Evolutionary conservation across 495 filamentous ascomycete species (phyloP).

Genomic region (Aspergillus coremiiformis): DNA sequence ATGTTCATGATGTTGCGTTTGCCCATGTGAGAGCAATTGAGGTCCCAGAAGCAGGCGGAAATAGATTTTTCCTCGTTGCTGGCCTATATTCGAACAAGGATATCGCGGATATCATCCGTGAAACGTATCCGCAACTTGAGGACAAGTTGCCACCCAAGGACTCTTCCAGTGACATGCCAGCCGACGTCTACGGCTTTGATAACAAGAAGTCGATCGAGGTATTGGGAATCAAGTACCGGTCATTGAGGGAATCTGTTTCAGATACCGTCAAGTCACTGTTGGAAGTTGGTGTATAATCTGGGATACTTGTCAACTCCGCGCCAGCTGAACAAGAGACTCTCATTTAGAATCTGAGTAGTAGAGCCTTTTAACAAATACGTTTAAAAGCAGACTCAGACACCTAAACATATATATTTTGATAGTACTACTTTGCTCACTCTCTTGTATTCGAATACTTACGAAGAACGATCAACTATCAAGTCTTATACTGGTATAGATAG

Average conservation of each 20-base stretch:
- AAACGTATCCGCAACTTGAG: slow-evolving; percentile 58
- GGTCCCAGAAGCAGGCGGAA: slow-evolving; percentile 54
- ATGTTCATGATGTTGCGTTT: slow-evolving; percentile 63
- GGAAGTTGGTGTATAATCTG: slow-evolving; percentile 37
- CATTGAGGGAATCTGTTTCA: slow-evolving; percentile 47
- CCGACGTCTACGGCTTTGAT: slow-evolving; percentile 40
- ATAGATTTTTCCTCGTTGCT: slow-evolving; percentile 63
- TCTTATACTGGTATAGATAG: too few relatives aligned
- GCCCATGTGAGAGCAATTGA: slow-evolving; percentile 69
- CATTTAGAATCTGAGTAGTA: too few relatives aligned
- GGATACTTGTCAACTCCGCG: too few relatives aligned
- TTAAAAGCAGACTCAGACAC: too few relatives aligned
- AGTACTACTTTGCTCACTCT: too few relatives aligned
- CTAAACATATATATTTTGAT: too few relatives aligned
- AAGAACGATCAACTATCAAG: too few relatives aligned
- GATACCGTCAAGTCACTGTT: slow-evolving; percentile 51
- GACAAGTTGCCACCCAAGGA: slow-evolving; percentile 51
- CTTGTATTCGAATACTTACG: too few relatives aligned
- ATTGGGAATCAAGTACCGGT: slow-evolving; percentile 50
- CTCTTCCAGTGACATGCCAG: slow-evolving; percentile 29
- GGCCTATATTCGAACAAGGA: slow-evolving; percentile 61
- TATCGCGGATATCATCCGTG: slow-evolving; percentile 54
- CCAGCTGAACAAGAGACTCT: too few relatives aligned
- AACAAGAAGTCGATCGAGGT: slow-evolving; percentile 49
- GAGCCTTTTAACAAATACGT: too few relatives aligned